Evolutionary conservation across 1,284 basidiomycete species (phyloP).

Genomic region (Gymnopus androsaceus): DNA sequence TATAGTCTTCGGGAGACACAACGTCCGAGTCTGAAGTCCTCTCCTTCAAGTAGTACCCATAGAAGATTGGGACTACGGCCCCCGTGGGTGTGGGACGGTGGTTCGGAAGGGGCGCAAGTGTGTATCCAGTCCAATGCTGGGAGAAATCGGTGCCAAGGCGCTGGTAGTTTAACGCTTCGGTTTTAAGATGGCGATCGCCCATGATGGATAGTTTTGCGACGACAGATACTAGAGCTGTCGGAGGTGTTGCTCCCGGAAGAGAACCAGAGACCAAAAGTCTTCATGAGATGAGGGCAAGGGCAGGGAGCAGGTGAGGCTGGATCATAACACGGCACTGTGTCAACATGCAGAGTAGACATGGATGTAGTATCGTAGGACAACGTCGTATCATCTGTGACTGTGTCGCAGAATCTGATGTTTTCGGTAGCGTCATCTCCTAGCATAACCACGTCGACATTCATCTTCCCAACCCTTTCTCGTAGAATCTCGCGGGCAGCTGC

Average conservation of each 20-base stretch:
- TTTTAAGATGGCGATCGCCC: constrained; percentile 31
- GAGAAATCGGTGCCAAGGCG: constrained; percentile 44
- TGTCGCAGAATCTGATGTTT: too few species aligned
- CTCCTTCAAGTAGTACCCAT: constrained; percentile 46
- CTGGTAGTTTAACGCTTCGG: constrained; percentile 46
- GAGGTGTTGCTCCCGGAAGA: constrained; percentile 21
- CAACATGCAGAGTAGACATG: background rate
- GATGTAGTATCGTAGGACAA: background rate
- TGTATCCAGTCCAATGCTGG: constrained; percentile 51
- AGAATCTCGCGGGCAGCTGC: constrained; percentile 1
- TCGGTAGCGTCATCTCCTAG: background rate
- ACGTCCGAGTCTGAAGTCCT: constrained; percentile 26
- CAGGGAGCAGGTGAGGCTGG: background rate
- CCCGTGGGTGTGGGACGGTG: constrained; percentile 45
- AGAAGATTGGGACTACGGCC: constrained; percentile 55
- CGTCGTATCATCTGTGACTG: background rate
- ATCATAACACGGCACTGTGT: constrained; percentile 9
- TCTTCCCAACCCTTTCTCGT: background rate
- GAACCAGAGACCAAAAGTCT: background rate
- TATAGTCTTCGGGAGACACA: too few species aligned
- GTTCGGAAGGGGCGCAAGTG: constrained; percentile 42
- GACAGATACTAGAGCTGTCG: constrained; percentile 34
- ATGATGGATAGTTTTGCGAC: constrained; percentile 33
- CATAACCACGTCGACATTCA: background rate
- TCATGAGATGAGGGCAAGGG: constrained; percentile 3